Evolutionary conservation across 805 yeast genomes (phyloP).

Genomic region (Saccharomycopsis selenospora): DNA sequence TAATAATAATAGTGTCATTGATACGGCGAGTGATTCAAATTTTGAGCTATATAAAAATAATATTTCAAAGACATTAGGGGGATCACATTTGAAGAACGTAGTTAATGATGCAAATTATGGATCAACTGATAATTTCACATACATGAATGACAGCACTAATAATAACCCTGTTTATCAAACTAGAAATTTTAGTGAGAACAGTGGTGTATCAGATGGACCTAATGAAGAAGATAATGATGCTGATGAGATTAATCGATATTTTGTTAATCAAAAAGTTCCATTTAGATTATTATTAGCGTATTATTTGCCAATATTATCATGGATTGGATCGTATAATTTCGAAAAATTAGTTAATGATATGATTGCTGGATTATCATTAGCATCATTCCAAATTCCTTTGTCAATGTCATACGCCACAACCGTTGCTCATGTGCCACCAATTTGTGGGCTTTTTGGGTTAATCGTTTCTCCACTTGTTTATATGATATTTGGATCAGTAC

Average conservation of each 20-base stretch:
- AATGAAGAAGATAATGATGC: neutral
- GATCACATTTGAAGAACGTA: neutral
- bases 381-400: constrained; percentile 87
- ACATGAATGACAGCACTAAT: too few species aligned
- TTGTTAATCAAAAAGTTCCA: neutral
- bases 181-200: too few species aligned
- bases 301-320: constrained; percentile 59
- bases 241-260: neutral
- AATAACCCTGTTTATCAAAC: too few species aligned
- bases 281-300: constrained; percentile 36
- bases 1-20: neutral
- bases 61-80: neutral
- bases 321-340: constrained; percentile 50
- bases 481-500: constrained; percentile 75
- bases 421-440: constrained; percentile 75
- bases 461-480: constrained; percentile 75
- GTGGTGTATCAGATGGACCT: too few species aligned
- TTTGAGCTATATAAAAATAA: neutral
- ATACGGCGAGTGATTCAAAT: neutral
- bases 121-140: too few species aligned
- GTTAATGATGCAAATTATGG: too few species aligned
- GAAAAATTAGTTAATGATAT: constrained; percentile 49
- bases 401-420: constrained; percentile 69
- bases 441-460: constrained; percentile 70
- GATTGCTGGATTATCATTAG: constrained; percentile 79